Evolutionary conservation across 768 basidiomycete genomes (phyloP), one percentile per base, ranked within the genome.

Genomic region (Dictyophora rubrovolvata): DNA sequence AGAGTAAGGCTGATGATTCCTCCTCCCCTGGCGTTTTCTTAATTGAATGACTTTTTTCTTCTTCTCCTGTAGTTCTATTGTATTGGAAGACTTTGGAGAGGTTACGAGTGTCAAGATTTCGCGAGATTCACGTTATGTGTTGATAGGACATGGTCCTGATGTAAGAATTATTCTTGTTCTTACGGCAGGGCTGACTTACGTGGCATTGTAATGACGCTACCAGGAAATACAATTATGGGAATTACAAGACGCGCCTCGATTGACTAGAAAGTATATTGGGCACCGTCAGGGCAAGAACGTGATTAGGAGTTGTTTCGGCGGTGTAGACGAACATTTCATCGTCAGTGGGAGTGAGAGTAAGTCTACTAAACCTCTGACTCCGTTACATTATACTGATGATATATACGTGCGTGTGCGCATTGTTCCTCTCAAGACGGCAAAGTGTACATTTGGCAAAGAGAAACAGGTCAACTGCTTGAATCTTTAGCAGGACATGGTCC

Each of bases 381-480:
- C 50, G 28, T 37, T 23, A 61, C 58, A 55, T 62, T 54, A 48
- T 9, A 50, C 65, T 62, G 62, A 63, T 47, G 21, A 37, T 60
- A 21, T 57, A 59, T 56, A n/a, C 28, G 28, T 28, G 28, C 28
- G 7, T 28, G 28, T 55, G n/a, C n/a, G n/a, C n/a, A n/a, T n/a
- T n/a, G n/a, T n/a, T n/a, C n/a, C n/a, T n/a, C n/a, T n/a, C n/a
- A 68, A 98, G 96, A 99, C 72, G 83, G 86, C 48, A 88, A 88
- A 62, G 86, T 98, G 49, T 96, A 97, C 73, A 82, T 97, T 36
- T 99, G 95, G 94, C 90, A 97, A 69, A 83, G 88, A 50, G 87
- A 91, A 65, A 86, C 87, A 10, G 88, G 87, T 1, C 74, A 78
- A 2, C 77, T 94, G 48, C 77, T 98, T n/a, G 92, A 96, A 69